Evolutionary conservation across 495 filamentous ascomycete genomes (phyloP).

Genomic region (Penicillium macrosclerotiorum): DNA sequence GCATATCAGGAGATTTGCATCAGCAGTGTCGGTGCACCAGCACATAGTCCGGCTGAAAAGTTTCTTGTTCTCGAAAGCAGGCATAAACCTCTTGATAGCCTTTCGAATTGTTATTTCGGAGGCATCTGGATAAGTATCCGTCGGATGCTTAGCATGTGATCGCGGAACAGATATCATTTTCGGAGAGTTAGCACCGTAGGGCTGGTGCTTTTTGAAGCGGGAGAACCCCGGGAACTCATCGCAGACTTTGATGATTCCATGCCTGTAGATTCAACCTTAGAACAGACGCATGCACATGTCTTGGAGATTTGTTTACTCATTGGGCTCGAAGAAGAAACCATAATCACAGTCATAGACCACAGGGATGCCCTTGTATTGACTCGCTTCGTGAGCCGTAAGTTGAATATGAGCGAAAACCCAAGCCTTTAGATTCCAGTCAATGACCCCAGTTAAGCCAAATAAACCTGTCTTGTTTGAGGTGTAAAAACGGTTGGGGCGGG

Average conservation of each 20-base stretch:
- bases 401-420: slow-evolving; percentile 51
- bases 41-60: slow-evolving; percentile 47
- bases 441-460: too few species aligned
- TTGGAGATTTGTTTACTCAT: slow-evolving; percentile 34
- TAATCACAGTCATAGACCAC: slow-evolving; percentile 50
- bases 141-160: slow-evolving; percentile 17
- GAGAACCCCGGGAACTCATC: slow-evolving; percentile 48
- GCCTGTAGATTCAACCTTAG: slow-evolving; percentile 8
- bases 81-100: slow-evolving; percentile 44
- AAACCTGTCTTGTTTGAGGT: too few species aligned
- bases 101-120: slow-evolving; percentile 37
- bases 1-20: slow-evolving; percentile 44
- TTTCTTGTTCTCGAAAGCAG: slow-evolving; percentile 36
- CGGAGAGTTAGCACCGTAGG: slow-evolving; percentile 38
- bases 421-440: slow-evolving; percentile 3
- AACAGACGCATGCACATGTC: too few species aligned
- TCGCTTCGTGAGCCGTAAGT: slow-evolving; percentile 39
- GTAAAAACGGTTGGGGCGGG: not conserved
- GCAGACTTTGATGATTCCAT: slow-evolving; percentile 49
- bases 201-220: slow-evolving; percentile 17
- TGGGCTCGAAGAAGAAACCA: slow-evolving; percentile 56
- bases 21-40: slow-evolving; percentile 51
- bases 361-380: slow-evolving; percentile 43
- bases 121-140: slow-evolving; percentile 35
- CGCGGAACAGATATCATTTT: slow-evolving; percentile 19